Evolutionary conservation across 2,329 filamentous ascomycete genomes (phyloP).

Genomic region (Pleomassaria siparia): DNA sequence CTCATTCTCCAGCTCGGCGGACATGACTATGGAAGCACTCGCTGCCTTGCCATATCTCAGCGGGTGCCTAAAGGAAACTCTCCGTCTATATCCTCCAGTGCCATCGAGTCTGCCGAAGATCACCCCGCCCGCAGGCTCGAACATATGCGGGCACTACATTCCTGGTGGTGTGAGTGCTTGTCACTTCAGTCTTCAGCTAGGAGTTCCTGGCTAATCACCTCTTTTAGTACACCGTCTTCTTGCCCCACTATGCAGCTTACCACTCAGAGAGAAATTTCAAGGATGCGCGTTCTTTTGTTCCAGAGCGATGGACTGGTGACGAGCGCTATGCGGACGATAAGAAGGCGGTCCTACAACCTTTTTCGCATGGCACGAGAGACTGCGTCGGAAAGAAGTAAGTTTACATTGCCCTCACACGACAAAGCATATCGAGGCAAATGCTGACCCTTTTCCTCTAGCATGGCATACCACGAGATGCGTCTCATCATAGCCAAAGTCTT

Average conservation of each 20-base stretch:
- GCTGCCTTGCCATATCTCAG: slow-evolving; percentile 39
- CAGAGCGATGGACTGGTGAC: slow-evolving; percentile 45
- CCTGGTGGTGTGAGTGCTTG: slow-evolving; percentile 29
- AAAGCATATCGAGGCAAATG: background rate
- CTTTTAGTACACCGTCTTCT: slow-evolving; percentile 13
- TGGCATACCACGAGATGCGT: slow-evolving; percentile 47
- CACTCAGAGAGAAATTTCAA: slow-evolving; percentile 34
- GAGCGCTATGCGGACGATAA: slow-evolving; percentile 28
- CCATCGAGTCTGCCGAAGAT: slow-evolving; percentile 36
- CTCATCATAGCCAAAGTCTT: slow-evolving; percentile 43
- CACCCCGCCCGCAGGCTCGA: slow-evolving; percentile 39
- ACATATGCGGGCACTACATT: slow-evolving; percentile 40
- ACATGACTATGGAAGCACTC: slow-evolving; percentile 39
- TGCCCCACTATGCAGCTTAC: slow-evolving; percentile 18
- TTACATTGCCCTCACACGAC: no score
- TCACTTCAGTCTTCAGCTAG: slow-evolving; percentile 8
- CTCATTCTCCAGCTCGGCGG: slow-evolving; percentile 24
- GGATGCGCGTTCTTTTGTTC: slow-evolving; percentile 39
- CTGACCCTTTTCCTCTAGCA: slow-evolving; percentile 13
- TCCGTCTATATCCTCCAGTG: slow-evolving; percentile 48
- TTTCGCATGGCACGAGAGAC: slow-evolving; percentile 47
- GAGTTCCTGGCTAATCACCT: background rate
- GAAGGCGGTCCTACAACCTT: slow-evolving; percentile 45
- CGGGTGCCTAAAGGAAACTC: slow-evolving; percentile 45
- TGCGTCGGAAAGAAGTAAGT: slow-evolving; percentile 43